Evolutionary conservation across 139 green algal species (phyloP).

Genomic region (Chlamydomonas incerta): DNA sequence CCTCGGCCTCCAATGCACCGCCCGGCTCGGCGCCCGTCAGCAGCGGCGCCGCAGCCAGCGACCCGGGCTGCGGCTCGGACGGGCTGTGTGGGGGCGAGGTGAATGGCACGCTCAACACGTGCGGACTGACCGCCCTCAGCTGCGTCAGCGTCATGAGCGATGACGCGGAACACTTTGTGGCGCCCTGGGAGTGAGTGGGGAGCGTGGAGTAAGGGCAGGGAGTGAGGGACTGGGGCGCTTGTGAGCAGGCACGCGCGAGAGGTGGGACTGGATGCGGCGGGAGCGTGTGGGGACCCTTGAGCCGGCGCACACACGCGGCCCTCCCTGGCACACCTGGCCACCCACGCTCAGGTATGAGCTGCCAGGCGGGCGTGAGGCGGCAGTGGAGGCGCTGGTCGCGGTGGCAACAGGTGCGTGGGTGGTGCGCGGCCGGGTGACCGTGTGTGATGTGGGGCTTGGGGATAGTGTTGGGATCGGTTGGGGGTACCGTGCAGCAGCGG

Average conservation of each 20-base stretch:
- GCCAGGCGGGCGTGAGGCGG: not conserved
- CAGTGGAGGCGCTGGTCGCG: not conserved
- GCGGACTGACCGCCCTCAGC: not conserved
- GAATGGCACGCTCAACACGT: not conserved
- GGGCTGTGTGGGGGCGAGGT: not conserved
- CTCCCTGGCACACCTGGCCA: too few species aligned
- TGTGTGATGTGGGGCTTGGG: not conserved
- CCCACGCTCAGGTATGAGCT: not conserved
- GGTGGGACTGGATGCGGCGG: too few species aligned
- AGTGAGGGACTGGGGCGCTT: not conserved
- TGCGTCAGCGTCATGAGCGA: not conserved
- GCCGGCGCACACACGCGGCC: too few species aligned
- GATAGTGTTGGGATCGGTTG: not conserved
- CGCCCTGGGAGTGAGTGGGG: not conserved
- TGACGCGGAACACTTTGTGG: not conserved
- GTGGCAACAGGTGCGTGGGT: not conserved
- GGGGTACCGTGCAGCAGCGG: too few species aligned
- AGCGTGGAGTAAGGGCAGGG: not conserved
- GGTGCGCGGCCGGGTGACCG: not conserved
- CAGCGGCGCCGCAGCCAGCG: too few species aligned
- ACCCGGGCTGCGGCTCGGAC: not conserved
- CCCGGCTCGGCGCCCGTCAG: too few species aligned
- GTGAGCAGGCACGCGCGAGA: too few species aligned
- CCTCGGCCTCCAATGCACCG: too few species aligned
- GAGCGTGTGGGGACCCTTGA: too few species aligned